Percentiles rank a stretch among this genome's conserved stretches.
Evolutionary conservation across 352 stramenopile species (phyloP).

Genomic region (Pilasporangium apinafurcum): DNA sequence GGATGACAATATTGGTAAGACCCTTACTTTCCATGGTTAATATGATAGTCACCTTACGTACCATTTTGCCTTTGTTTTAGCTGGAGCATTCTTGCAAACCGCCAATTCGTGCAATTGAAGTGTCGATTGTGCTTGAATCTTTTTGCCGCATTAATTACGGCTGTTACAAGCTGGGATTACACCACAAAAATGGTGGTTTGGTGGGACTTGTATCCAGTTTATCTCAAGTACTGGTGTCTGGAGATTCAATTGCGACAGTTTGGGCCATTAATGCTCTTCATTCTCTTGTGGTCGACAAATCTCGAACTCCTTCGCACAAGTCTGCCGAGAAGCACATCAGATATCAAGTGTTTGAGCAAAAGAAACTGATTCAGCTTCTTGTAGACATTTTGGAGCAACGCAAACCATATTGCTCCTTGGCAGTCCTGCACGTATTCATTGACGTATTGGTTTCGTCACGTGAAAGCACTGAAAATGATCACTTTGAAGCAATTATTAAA

Average conservation of each 20-base stretch:
- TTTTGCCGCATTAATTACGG: slow-evolving; percentile 72
- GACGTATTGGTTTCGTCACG: slow-evolving; percentile 58
- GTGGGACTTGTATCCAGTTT: slow-evolving; percentile 30
- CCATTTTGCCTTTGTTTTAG: slow-evolving; percentile 12
- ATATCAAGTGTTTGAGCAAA: slow-evolving; percentile 51
- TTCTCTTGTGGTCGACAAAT: slow-evolving; percentile 52
- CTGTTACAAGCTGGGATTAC: slow-evolving; percentile 54
- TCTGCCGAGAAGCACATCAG: slow-evolving; percentile 50
- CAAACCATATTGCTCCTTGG: slow-evolving; percentile 44
- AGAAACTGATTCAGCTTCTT: slow-evolving; percentile 52
- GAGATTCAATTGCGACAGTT: slow-evolving; percentile 39
- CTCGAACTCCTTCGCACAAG: slow-evolving; percentile 24
- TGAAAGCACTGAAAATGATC: slow-evolving; percentile 60
- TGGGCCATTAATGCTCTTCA: slow-evolving; percentile 62
- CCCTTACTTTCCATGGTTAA: background rate
- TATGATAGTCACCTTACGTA: background rate
- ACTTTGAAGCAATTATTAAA: slow-evolving; percentile 72
- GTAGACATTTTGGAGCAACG: slow-evolving; percentile 40
- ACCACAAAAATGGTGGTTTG: slow-evolving; percentile 35
- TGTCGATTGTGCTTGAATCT: slow-evolving; percentile 57
- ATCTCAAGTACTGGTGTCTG: slow-evolving; percentile 40
- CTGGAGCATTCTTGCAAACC: slow-evolving; percentile 59
- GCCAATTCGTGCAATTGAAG: slow-evolving; percentile 54
- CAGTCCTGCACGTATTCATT: slow-evolving; percentile 53
- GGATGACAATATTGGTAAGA: slow-evolving; percentile 59